Percentiles rank a stretch among this genome's conserved stretches.
phyloP scores from a whole-genome alignment of 2,329 filamentous ascomycete genomes.

The Ceratocystis destructans region DNA sequence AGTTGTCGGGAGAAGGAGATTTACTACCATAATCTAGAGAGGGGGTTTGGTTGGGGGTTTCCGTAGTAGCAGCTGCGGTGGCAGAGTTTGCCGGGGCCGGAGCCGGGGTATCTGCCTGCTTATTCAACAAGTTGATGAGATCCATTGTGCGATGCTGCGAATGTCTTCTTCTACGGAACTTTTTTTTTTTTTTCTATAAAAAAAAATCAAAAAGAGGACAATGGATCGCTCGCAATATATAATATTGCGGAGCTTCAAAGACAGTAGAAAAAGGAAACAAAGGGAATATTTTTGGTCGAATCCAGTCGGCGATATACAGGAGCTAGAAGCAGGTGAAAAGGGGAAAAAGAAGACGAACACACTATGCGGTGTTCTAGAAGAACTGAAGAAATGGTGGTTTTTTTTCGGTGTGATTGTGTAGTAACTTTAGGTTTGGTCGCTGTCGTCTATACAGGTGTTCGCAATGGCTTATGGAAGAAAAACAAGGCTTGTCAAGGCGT shows the following conservation, averaged over 20 bases:
- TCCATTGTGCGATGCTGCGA: constrained; percentile 10
- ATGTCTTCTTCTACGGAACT: constrained; percentile 10
- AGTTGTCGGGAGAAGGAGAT: constrained; percentile 27
- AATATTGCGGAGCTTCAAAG: neutral
- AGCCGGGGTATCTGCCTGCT: constrained; percentile 11
- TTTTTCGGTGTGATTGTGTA: neutral
- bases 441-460: neutral
- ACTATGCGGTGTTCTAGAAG: neutral
- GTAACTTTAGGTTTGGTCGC: neutral
- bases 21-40: constrained; percentile 18
- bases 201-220: neutral
- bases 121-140: constrained; percentile 18
- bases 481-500: neutral
- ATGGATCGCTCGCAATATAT: neutral
- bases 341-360: neutral
- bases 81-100: neutral
- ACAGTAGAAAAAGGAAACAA: constrained; percentile 2
- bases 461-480: neutral
- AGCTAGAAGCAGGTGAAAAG: neutral
- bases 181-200: neutral
- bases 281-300: constrained; percentile 11
- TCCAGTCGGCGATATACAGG: constrained; percentile 14
- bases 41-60: constrained; percentile 16
- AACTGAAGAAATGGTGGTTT: neutral
- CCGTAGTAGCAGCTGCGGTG: neutral